Base-by-base conservation (phyloP, 1,284 basidiomycete genomes). In the Ceratobasidium sp. region DNA sequence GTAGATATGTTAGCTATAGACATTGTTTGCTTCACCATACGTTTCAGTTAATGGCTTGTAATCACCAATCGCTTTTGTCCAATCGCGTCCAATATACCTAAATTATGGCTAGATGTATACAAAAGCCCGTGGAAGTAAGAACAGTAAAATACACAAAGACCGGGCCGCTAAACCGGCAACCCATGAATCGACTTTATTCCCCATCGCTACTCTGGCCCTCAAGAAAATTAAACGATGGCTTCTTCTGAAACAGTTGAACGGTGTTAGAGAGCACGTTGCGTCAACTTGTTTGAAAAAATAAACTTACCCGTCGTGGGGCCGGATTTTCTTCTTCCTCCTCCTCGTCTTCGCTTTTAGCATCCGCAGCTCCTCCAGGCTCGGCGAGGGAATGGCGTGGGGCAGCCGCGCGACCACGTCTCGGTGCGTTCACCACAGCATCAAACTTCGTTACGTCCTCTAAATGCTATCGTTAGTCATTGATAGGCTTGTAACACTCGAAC, bases 151-250 rank as follows among this genome's bases (percentile, higher is more conserved):
- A 45, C n/a, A 47, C 22, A 41, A 41, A 41, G 36, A 41, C 36
- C 36, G 36, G 36, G 11, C 36, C 36, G 36, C 36, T 41, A 41
- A 11, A 41, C 36, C 36, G 11, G 36, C 11, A 41, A 41, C 36
- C 6, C 36, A 41, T 41, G 11, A 41, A 41, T 41, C 36, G 31
- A 24, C 53, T 31, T 74, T 53, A 83, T 8, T 84, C 83, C 19
- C 81, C 81, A n/a, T 87, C 87, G 33, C 69, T 72, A 76, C 88
- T 91, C 79, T 92, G 90, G 78, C 91, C 90, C 33, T 83, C 85
- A 72, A 93, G 82, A 80, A 93, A 93, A 6, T 89, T 90, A 84
- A 87, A 88, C 69, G 93, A 92, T 75, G 89, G 91, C 76, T 85
- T 48, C 50, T 62, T 60, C 69, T 72, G 36, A 41, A 41, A 31